Base-by-base conservation (phyloP, 495 filamentous ascomycete genomes). In the Penicillium bovifimosum region DNA sequence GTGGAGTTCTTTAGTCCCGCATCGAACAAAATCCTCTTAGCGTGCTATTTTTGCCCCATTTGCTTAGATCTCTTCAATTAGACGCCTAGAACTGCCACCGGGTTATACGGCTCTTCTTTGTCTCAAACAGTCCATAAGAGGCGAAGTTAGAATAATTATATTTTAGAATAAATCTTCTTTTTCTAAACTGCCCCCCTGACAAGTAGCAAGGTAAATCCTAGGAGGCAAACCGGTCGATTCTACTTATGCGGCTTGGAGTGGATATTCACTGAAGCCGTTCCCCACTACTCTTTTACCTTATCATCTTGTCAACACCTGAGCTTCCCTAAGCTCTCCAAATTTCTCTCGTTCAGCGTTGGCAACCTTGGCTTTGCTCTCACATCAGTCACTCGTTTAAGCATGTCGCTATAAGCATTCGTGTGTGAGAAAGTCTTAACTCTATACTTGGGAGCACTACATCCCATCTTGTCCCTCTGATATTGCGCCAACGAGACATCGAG, bases 31-130 rank as follows among this genome's bases (percentile, higher is more conserved):
- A 27, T 18, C 42, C 51, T 47, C 51, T 47, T 8, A n/a, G 54
- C 47, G 50, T 53, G 49, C 55, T 63, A 64, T 58, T 62, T 61
- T 64, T 56, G 61, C 51, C 28, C 40, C 33, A 41, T 29, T 45
- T 24, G 4, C 17, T 51, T 18, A 41, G 34, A 33, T 38, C 38
- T 49, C 47, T 33, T 48, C 20, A 31, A 29, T 46, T 45, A 43
- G 17, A 27, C 31, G 45, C 47, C 31, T 42, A 48, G 54, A 24
- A 32, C 40, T 49, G 16, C 18, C 40, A 27, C 51, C 56, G 38
- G 52, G 34, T 42, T 40, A 52, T 46, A 7, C 29, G 29, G 9
- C 18, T 35, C 10, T 14, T 3, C 36, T 40, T 41, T 36, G 27
- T 33, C 54, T 46, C 4, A 53, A 53, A 50, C 20, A 14, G 50